Conservation (phyloP, 371 early-diverging fungal species). For the Mortierella sp. region DNA sequence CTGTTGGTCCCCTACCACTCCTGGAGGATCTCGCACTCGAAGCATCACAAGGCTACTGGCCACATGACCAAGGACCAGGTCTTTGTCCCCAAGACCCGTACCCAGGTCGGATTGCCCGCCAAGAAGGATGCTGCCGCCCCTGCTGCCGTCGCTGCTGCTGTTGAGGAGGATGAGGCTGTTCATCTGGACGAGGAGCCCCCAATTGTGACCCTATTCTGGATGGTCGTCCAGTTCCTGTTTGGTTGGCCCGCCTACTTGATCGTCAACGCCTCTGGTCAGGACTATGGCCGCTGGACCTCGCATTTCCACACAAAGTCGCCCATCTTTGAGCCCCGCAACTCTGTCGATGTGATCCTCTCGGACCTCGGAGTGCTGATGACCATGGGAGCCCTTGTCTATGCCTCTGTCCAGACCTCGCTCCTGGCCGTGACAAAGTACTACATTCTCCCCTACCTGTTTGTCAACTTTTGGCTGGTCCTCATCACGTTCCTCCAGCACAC, state of each 20-base stretch:
- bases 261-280: constrained; percentile 80
- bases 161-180: constrained; percentile 58
- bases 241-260: constrained; percentile 92
- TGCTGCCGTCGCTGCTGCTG: no score
- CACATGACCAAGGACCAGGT: constrained; percentile 91
- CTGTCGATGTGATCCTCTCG: constrained; percentile 73
- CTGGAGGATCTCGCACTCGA: constrained; percentile 81
- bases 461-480: constrained; percentile 89
- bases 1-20: constrained; percentile 90
- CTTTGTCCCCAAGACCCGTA: constrained; percentile 83
- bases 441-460: constrained; percentile 85
- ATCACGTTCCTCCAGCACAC: constrained; percentile 94
- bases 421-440: constrained; percentile 81
- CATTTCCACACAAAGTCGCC: constrained; percentile 85
- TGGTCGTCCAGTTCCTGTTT: constrained; percentile 75
- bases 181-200: constrained; percentile 76
- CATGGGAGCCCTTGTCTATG: constrained; percentile 66
- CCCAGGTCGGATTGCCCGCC: constrained; percentile 62
- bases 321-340: constrained; percentile 81
- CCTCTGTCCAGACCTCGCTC: constrained; percentile 66
- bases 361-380: constrained; percentile 75
- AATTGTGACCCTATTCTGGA: constrained; percentile 66
- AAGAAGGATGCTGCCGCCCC: constrained; percentile 56
- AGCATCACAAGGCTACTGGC: constrained; percentile 88
- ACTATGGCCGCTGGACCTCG: constrained; percentile 80